Percentiles rank a stretch among this genome's conserved stretches.
Conservation (phyloP, 768 basidiomycete species). For the Fomitopsis pulvina region DNA sequence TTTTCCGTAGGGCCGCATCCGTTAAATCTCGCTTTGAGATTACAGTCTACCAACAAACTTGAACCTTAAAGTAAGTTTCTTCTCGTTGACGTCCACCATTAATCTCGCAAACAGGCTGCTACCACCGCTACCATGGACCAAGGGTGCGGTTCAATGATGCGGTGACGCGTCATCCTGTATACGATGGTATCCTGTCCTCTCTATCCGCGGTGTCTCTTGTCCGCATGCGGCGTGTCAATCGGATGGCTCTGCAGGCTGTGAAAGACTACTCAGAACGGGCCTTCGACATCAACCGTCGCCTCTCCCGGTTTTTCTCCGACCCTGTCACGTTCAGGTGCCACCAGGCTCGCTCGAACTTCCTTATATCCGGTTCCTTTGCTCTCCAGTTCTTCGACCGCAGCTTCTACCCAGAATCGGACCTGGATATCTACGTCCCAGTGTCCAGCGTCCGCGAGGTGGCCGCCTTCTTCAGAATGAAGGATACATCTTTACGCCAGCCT, state of each 20-base stretch:
- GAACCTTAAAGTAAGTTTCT: no score
- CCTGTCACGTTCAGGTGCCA: slow-evolving; percentile 35
- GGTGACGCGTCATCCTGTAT: neutral
- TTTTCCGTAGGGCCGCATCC: no score
- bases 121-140: no score
- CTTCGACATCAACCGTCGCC: slow-evolving; percentile 29
- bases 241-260: slow-evolving; percentile 10
- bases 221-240: slow-evolving; percentile 11
- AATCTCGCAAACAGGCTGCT: no score
- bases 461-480: slow-evolving; percentile 23
- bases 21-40: no score
- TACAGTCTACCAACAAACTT: no score
- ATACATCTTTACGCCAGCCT: slow-evolving; percentile 11
- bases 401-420: slow-evolving; percentile 38
- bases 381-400: slow-evolving; percentile 44
- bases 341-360: no score
- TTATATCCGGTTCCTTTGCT: slow-evolving; percentile 49
- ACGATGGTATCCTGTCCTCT: slow-evolving; percentile 10
- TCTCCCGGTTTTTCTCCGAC: slow-evolving; percentile 30
- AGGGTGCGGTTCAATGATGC: no score
- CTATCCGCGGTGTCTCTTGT: slow-evolving; percentile 10
- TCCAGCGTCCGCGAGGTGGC: slow-evolving; percentile 28
- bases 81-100: no score
- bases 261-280: slow-evolving; percentile 21
- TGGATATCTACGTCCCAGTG: slow-evolving; percentile 42